phyloP scores from a whole-genome alignment of 306 rosid species.

The Begonia fuchsioides region DNA sequence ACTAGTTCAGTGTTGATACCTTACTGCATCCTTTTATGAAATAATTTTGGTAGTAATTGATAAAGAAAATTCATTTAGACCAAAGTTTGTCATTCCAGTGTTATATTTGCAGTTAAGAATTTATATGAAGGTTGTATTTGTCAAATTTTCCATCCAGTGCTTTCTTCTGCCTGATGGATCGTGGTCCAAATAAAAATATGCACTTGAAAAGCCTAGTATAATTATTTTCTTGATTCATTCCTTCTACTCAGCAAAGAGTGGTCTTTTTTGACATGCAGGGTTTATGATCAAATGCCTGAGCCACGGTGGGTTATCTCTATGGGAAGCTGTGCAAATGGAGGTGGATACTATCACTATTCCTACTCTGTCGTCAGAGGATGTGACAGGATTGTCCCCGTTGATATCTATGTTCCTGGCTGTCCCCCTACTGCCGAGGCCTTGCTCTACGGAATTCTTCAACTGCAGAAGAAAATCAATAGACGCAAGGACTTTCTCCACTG shows the following conservation, averaged over 20 bases:
- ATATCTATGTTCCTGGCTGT: slow-evolving; percentile 91
- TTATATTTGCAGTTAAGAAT: not conserved
- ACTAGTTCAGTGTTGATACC: no score
- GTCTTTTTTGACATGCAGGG: slow-evolving; percentile 35
- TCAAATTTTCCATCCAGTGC: not conserved
- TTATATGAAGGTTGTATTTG: not conserved
- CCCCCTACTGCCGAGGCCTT: slow-evolving; percentile 98
- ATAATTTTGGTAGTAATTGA: no score
- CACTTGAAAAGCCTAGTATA: not conserved
- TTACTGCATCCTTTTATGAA: no score
- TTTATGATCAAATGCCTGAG: slow-evolving; percentile 99
- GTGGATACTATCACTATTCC: slow-evolving; percentile 97
- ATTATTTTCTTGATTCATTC: not conserved
- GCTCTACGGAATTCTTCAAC: slow-evolving; percentile 86
- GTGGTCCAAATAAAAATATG: not conserved
- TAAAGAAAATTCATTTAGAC: no score
- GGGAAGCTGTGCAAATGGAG: slow-evolving; percentile 99
- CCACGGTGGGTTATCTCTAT: slow-evolving; percentile 97
- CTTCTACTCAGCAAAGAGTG: not conserved
- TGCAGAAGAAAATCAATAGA: slow-evolving; percentile 95
- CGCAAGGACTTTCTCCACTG: slow-evolving; percentile 92
- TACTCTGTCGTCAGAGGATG: slow-evolving; percentile 92
- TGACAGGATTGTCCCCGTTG: slow-evolving; percentile 92
- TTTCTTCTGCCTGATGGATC: not conserved
- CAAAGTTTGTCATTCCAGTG: not conserved